These are phyloP conservation scores for Xylaria arbuscula DNA, from an alignment of 2,329 filamentous ascomycete species.

Conservation along the genomic window DNA sequence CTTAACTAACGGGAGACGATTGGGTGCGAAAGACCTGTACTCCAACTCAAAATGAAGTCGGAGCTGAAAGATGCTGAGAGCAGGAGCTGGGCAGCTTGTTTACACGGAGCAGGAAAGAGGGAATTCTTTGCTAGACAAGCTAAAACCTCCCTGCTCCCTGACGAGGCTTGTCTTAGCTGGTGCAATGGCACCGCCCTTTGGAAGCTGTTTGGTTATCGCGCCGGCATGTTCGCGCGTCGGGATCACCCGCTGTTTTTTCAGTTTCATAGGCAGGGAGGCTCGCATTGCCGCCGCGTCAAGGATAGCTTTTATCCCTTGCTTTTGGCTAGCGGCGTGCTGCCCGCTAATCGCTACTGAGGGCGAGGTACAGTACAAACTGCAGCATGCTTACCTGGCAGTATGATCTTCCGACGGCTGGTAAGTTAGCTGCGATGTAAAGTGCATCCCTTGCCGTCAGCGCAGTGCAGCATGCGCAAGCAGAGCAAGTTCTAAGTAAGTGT, in stretches of 20 bases:
- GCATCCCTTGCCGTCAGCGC: background rate
- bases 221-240: slow-evolving; percentile 16
- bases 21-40: background rate
- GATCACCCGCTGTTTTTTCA: slow-evolving; percentile 20
- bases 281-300: slow-evolving; percentile 7
- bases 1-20: background rate
- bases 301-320: background rate
- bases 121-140: background rate
- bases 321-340: background rate
- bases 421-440: background rate
- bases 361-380: no score
- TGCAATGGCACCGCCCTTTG: slow-evolving; percentile 6
- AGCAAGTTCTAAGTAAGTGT: no score
- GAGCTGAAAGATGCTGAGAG: no score
- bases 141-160: background rate
- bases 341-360: no score
- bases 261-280: slow-evolving; percentile 1
- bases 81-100: background rate
- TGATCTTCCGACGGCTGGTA: background rate
- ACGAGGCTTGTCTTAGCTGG: slow-evolving; percentile 9
- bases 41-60: background rate
- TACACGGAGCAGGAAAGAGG: background rate
- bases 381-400: background rate
- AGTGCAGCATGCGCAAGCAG: background rate
- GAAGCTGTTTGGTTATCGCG: slow-evolving; percentile 3